Conservation (phyloP, 2,329 filamentous ascomycete genomes). For the Cryphonectria japonica region DNA sequence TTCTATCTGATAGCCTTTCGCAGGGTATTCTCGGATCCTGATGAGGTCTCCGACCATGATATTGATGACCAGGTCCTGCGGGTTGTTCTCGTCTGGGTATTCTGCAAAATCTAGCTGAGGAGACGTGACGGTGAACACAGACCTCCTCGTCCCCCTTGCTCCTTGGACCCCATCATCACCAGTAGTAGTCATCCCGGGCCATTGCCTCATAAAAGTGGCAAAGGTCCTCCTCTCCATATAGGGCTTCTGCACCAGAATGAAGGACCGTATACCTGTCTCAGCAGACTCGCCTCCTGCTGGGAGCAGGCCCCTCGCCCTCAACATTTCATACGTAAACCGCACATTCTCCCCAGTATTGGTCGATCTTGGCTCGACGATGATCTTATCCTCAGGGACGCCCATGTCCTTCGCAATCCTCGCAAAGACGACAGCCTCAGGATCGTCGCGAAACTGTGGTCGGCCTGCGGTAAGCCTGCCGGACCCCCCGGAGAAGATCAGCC, state of each 20-base stretch:
- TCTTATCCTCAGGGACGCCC: slow-evolving; percentile 44
- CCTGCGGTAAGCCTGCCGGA: slow-evolving; percentile 45
- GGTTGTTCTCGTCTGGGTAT: slow-evolving; percentile 48
- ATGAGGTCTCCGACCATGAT: slow-evolving; percentile 52
- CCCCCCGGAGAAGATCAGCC: slow-evolving; percentile 50
- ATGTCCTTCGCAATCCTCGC: slow-evolving; percentile 44
- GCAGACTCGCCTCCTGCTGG: background rate
- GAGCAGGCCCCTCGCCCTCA: slow-evolving; percentile 36
- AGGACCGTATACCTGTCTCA: slow-evolving; percentile 32
- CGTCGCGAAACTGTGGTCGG: slow-evolving; percentile 45
- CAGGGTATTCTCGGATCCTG: slow-evolving; percentile 48
- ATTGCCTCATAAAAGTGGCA: slow-evolving; percentile 52
- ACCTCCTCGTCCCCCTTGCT: slow-evolving; percentile 7
- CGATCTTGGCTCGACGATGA: slow-evolving; percentile 46
- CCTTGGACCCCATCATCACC: background rate
- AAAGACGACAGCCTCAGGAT: slow-evolving; percentile 49
- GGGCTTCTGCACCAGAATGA: slow-evolving; percentile 52
- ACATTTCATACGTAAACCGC: slow-evolving; percentile 45
- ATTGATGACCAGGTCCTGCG: slow-evolving; percentile 45
- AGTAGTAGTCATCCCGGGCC: slow-evolving; percentile 40
- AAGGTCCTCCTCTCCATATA: slow-evolving; percentile 53
- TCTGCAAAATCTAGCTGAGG: slow-evolving; percentile 44
- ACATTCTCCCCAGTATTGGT: slow-evolving; percentile 54
- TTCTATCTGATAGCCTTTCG: slow-evolving; percentile 47
- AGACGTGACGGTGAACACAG: slow-evolving; percentile 46